These are phyloP conservation scores for Fusarium phyllophilum DNA, from an alignment of 2,329 filamentous ascomycete species.

Conservation along the genomic window DNA sequence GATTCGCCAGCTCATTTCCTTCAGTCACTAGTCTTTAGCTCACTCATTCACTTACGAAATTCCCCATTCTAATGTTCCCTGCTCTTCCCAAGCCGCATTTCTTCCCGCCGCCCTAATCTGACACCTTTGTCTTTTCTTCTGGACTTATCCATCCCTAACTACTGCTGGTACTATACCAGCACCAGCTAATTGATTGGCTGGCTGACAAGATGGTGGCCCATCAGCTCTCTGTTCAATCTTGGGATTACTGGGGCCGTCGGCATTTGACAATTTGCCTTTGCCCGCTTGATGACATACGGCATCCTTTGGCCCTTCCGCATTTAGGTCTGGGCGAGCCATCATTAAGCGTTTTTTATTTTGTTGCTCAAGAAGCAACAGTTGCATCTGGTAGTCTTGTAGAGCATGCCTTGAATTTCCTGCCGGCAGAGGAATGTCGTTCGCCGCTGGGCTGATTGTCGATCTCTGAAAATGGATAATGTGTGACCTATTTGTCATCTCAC, in stretches of 20 bases:
- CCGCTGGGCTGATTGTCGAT: neutral
- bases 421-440: neutral
- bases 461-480: neutral
- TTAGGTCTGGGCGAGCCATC: neutral
- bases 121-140: neutral
- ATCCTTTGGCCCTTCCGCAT: neutral
- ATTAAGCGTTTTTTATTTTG: no score
- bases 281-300: no score
- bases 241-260: rapidly evolving
- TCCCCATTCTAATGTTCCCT: rapidly evolving
- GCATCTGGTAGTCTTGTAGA: neutral
- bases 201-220: neutral
- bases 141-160: neutral
- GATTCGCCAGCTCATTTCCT: rapidly evolving
- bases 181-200: neutral
- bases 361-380: neutral
- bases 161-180: neutral
- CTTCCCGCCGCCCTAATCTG: neutral
- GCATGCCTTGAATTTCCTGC: neutral
- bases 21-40: no score
- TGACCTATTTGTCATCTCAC: neutral
- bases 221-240: no score
- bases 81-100: neutral
- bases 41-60: no score
- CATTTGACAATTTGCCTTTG: neutral